phyloP scores from a whole-genome alignment of 805 yeast species.

The Sungouiella thailandica region DNA sequence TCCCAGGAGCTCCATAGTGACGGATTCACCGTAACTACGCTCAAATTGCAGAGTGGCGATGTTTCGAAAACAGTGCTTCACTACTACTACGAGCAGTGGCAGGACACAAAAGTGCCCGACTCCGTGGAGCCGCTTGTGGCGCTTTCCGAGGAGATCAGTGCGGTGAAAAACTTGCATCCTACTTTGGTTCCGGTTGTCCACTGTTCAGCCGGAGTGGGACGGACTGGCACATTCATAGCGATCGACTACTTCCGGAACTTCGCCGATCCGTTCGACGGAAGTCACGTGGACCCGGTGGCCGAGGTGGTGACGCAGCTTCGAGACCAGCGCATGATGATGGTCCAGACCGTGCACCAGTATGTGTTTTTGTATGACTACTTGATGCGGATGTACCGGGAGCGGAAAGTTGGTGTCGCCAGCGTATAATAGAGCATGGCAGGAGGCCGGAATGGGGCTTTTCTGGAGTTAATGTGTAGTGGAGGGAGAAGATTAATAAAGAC shows the following conservation, averaged over 20 bases:
- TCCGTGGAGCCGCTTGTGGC: constrained; percentile 10
- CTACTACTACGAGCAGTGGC: constrained; percentile 13
- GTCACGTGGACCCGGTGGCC: constrained; percentile 21
- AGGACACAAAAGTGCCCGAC: constrained; percentile 12
- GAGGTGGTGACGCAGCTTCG: constrained; percentile 26
- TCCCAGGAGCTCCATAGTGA: constrained; percentile 14
- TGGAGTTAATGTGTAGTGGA: too few relatives aligned
- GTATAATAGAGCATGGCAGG: too few relatives aligned
- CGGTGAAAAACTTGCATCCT: constrained; percentile 4
- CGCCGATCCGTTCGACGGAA: constrained; percentile 1
- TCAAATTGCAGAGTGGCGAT: constrained; percentile 17
- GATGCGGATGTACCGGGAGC: background rate
- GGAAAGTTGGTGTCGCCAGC: too few relatives aligned
- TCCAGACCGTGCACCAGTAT: constrained; percentile 37
- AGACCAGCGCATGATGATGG: constrained; percentile 38
- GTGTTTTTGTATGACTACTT: constrained; percentile 26
- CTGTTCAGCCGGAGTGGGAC: constrained; percentile 96
- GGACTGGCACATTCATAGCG: constrained; percentile 72
- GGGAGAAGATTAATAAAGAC: too few relatives aligned
- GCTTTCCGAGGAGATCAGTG: constrained; percentile 8
- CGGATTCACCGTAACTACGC: constrained; percentile 22
- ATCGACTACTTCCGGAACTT: constrained; percentile 26
- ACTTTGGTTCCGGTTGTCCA: constrained; percentile 42
- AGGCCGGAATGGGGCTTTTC: too few relatives aligned
- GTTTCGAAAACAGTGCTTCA: constrained; percentile 16